A percentile compares a stretch with the other conserved stretches of the same genome.
These are phyloP conservation scores for Vicia faba DNA, from an alignment of 306 rosid species.

Conservation along the genomic window DNA sequence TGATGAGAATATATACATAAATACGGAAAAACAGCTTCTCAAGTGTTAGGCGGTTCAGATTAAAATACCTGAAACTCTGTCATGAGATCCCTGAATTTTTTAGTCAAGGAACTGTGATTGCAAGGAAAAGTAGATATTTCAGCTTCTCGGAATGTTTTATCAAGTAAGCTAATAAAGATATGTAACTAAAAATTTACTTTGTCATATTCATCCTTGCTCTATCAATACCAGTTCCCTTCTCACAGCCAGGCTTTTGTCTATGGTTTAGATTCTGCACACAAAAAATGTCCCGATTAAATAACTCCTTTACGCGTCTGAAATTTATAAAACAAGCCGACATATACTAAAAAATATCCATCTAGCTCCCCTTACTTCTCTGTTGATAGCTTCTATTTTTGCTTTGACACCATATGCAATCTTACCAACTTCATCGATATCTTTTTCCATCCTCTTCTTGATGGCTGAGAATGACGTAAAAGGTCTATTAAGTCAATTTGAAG, in stretches of 20 bases:
- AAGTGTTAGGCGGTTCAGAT: slow-evolving; percentile 15
- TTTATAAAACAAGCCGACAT: slow-evolving; percentile 26
- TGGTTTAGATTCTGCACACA: slow-evolving; percentile 69
- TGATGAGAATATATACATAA: slow-evolving; percentile 37
- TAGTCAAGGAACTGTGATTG: slow-evolving; percentile 70
- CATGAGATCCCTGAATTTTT: slow-evolving; percentile 89
- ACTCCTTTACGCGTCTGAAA: background rate
- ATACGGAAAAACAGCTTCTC: slow-evolving; percentile 29
- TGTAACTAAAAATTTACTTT: slow-evolving; percentile 55
- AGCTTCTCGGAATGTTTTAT: slow-evolving; percentile 25
- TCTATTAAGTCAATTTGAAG: slow-evolving; percentile 14
- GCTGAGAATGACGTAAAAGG: slow-evolving; percentile 54
- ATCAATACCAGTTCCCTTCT: slow-evolving; percentile 90
- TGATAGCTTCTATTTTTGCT: slow-evolving; percentile 77
- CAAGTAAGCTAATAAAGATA: slow-evolving; percentile 21
- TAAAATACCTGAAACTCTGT: slow-evolving; percentile 79
- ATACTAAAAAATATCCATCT: slow-evolving; percentile 12
- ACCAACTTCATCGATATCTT: slow-evolving; percentile 95
- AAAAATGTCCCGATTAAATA: slow-evolving; percentile 37
- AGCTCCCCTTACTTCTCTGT: slow-evolving; percentile 69
- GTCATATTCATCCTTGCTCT: slow-evolving; percentile 95
- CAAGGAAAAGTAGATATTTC: slow-evolving; percentile 34
- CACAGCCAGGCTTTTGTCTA: slow-evolving; percentile 90
- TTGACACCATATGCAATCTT: slow-evolving; percentile 85
- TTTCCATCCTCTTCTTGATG: slow-evolving; percentile 96